Percentiles rank a stretch among this genome's conserved stretches.
Conservation (phyloP, 208 protist genomes). For the Leishmania mexicana region DNA sequence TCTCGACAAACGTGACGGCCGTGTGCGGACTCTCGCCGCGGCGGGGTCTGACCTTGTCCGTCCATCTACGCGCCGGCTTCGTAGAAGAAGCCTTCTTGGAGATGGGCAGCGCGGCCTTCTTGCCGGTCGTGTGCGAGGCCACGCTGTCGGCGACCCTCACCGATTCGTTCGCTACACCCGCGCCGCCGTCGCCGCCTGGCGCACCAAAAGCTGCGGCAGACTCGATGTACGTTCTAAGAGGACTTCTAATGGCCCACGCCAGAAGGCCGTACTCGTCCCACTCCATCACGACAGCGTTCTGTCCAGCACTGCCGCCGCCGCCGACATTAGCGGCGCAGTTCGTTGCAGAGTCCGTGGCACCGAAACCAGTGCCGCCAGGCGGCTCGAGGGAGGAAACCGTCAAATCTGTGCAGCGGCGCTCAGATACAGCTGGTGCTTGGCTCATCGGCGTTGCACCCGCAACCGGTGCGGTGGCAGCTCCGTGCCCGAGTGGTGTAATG, state of each 20-base stretch:
- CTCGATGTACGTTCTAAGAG: background rate
- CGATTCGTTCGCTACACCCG: background rate
- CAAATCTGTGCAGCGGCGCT: background rate
- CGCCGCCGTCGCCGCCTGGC: background rate
- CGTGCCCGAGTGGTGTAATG: constrained; percentile 9
- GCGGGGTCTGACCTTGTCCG: background rate
- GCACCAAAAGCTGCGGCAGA: background rate
- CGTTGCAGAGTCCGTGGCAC: background rate
- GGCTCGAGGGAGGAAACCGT: background rate
- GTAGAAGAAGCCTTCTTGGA: background rate
- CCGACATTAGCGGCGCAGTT: background rate
- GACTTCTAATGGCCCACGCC: background rate
- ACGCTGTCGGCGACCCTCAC: background rate
- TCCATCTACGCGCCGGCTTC: background rate
- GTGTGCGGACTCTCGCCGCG: background rate
- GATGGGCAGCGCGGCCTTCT: background rate
- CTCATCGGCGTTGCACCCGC: background rate
- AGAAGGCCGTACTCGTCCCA: constrained; percentile 27
- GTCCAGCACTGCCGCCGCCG: background rate
- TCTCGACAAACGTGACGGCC: background rate
- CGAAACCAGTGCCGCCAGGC: background rate
- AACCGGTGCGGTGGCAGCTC: background rate
- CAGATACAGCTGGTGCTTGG: background rate
- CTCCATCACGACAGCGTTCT: background rate
- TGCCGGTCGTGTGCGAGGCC: background rate